Evolutionary conservation across 179 eudicot genomes (phyloP).

Genomic region (Spergularia azorica): DNA sequence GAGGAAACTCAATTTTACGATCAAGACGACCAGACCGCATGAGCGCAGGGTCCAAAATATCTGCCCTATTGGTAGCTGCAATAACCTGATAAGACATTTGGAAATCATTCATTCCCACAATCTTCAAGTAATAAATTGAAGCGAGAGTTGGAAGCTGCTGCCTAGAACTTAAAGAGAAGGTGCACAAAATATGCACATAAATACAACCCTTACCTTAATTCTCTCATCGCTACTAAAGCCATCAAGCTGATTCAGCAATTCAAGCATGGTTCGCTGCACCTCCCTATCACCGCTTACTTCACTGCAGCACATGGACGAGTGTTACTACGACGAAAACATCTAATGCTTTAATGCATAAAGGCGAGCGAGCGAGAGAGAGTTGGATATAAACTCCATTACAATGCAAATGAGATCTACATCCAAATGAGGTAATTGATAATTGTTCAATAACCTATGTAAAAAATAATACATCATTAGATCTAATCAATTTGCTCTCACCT

Average conservation of each 20-base stretch:
- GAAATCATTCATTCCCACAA: not conserved
- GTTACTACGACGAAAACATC: not conserved
- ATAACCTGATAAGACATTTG: constrained; percentile 55
- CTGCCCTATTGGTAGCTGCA: constrained; percentile 97
- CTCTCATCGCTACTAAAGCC: constrained; percentile 98
- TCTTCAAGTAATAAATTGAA: not conserved
- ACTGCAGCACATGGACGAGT: constrained; percentile 46
- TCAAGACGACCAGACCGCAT: constrained; percentile 97
- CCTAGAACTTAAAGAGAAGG: not conserved
- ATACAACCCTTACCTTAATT: constrained; percentile 57
- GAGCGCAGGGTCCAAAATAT: constrained; percentile 92
- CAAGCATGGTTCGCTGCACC: constrained; percentile 96
- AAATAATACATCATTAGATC: too few relatives aligned
- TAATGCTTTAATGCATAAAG: not conserved
- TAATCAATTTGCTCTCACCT: too few relatives aligned
- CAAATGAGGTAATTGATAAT: too few relatives aligned
- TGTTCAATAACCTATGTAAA: too few relatives aligned
- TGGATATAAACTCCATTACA: too few relatives aligned
- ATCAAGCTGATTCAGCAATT: constrained; percentile 93
- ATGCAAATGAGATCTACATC: too few relatives aligned
- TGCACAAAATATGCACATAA: too few relatives aligned
- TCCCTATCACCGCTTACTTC: constrained; percentile 99
- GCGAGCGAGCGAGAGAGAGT: too few relatives aligned
- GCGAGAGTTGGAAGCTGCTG: not conserved
- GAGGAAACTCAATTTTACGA: constrained; percentile 98